These are phyloP conservation scores for Eurotiales sp. DNA, from an alignment of 2,329 filamentous ascomycete species.

Conservation along the genomic window DNA sequence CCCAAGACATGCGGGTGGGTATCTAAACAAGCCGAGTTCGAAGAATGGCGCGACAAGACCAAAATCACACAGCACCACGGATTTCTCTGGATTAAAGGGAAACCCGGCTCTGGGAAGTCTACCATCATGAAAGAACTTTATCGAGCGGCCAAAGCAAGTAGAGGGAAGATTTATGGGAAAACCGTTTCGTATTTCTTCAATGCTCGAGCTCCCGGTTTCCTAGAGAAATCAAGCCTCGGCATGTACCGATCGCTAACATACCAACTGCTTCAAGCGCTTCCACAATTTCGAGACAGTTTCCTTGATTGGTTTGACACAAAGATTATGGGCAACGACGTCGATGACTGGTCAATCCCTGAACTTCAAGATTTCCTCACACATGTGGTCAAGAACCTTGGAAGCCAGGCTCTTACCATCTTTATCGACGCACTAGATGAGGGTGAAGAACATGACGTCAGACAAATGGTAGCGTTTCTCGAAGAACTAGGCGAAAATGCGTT, in stretches of 20 bases:
- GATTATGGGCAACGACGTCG: neutral
- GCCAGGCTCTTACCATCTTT: conserved; percentile 18
- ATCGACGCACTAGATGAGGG: conserved; percentile 21
- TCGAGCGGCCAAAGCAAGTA: neutral
- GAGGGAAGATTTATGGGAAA: neutral
- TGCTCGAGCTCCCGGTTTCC: conserved; percentile 18
- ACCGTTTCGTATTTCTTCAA: conserved; percentile 27
- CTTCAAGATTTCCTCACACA: conserved; percentile 20
- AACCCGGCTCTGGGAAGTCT: neutral
- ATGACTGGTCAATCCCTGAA: conserved; percentile 12
- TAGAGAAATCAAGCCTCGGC: conserved; percentile 24
- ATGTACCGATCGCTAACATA: conserved; percentile 25
- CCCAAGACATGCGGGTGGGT: neutral
- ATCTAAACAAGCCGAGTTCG: neutral
- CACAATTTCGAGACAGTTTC: conserved; percentile 11
- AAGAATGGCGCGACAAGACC: neutral
- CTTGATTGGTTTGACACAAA: neutral
- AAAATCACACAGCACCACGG: neutral
- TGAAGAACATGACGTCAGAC: conserved; percentile 15
- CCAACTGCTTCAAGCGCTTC: conserved; percentile 22
- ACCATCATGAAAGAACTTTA: neutral
- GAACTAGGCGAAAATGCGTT: conserved; percentile 8
- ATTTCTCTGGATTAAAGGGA: conserved; percentile 1
- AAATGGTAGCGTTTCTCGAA: conserved; percentile 16
- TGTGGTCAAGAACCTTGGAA: conserved; percentile 17